phyloP scores from a whole-genome alignment of 441 rosid species.

The Syzygium malaccense region DNA sequence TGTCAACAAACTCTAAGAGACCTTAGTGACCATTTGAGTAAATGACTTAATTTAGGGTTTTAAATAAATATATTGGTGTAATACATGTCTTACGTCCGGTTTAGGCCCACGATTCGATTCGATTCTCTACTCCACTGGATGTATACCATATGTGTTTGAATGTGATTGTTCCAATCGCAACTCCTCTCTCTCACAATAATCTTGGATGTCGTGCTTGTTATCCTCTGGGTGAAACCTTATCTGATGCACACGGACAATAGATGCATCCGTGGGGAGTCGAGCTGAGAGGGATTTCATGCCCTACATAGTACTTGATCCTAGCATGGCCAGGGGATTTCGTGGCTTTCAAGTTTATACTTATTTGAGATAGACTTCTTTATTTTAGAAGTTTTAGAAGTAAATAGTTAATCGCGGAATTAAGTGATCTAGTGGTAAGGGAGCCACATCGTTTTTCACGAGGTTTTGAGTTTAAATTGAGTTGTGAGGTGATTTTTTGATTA shows the following conservation, averaged over 20 bases:
- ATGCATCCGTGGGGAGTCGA: background rate
- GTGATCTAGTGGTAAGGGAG: background rate
- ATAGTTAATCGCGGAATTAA: rapidly evolving
- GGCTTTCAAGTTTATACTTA: background rate
- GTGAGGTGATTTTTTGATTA: background rate
- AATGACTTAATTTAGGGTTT: background rate
- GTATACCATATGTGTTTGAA: background rate
- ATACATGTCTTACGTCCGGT: background rate
- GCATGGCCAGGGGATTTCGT: background rate
- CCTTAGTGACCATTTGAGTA: background rate
- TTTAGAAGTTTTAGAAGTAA: background rate
- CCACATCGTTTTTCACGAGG: background rate
- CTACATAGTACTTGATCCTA: background rate
- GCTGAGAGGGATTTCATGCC: background rate
- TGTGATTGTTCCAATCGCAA: background rate
- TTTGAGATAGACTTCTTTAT: background rate
- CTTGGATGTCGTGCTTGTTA: background rate
- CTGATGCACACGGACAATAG: background rate
- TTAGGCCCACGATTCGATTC: background rate
- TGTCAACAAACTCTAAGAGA: background rate
- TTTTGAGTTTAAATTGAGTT: background rate
- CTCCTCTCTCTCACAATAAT: background rate
- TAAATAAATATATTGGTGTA: background rate
- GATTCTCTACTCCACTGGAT: background rate
- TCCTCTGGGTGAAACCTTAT: background rate